Conservation (phyloP, 495 filamentous ascomycete species). For the Filosporella fistucella region DNA sequence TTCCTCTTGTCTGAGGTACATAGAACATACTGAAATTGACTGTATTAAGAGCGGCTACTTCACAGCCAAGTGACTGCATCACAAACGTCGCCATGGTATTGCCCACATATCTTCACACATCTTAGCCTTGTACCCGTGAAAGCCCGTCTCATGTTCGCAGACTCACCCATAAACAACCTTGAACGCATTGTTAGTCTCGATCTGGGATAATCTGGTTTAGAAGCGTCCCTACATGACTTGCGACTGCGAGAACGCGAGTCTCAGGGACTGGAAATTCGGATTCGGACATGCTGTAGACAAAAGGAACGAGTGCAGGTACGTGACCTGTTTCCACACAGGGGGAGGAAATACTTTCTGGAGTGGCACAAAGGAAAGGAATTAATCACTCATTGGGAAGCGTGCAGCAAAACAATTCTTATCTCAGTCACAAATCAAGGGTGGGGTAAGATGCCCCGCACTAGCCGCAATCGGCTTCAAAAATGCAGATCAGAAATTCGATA, state of each 20-base stretch:
- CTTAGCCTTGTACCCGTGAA: constrained; percentile 5
- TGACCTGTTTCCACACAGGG: no score
- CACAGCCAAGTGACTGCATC: constrained; percentile 88
- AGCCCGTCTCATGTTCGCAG: constrained; percentile 1
- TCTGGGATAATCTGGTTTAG: constrained; percentile 2
- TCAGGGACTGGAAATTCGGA: constrained; percentile 60
- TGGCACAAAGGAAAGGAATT: constrained; percentile 4
- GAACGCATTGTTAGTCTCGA: constrained; percentile 18
- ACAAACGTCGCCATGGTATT: constrained; percentile 93
- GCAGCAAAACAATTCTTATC: constrained; percentile 1
- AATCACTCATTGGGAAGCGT: no score
- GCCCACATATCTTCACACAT: constrained; percentile 73
- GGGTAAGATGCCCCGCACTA: constrained; percentile 23
- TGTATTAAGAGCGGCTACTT: constrained; percentile 89
- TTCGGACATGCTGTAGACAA: constrained; percentile 3
- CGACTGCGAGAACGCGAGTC: constrained; percentile 85
- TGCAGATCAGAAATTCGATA: neutral
- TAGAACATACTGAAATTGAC: constrained; percentile 78
- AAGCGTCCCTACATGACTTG: constrained; percentile 84
- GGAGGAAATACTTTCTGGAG: no score
- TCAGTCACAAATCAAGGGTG: constrained; percentile 7
- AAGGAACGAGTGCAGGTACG: neutral
- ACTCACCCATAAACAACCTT: constrained; percentile 80
- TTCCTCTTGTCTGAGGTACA: neutral
- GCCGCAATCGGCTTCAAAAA: constrained; percentile 1